phyloP scores from a whole-genome alignment of 495 filamentous ascomycete species.

The Neurospora sublineolata region DNA sequence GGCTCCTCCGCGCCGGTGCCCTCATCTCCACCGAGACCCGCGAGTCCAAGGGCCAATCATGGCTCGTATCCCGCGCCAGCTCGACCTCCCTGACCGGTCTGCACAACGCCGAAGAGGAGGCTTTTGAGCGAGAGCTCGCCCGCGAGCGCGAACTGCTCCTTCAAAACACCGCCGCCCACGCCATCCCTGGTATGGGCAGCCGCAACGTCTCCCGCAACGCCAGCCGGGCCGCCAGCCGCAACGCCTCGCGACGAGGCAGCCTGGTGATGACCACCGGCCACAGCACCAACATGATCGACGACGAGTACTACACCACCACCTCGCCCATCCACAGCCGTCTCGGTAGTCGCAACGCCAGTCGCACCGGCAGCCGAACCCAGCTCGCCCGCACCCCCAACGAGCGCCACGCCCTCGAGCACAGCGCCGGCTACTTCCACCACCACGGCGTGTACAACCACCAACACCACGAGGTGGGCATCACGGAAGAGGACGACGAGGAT shows the following conservation, averaged over 20 bases:
- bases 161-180: not conserved
- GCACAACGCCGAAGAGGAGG: conserved; percentile 36
- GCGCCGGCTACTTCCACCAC: conserved; percentile 38
- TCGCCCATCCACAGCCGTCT: conserved; percentile 29
- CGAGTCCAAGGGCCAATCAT: conserved; percentile 69
- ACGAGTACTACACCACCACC: conserved; percentile 22
- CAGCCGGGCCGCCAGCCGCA: conserved; percentile 9
- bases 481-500: conserved; percentile 12
- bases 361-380: conserved; percentile 29
- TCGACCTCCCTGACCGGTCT: conserved; percentile 55
- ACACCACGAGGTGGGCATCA: conserved; percentile 5
- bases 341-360: conserved; percentile 36
- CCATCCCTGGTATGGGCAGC: not conserved
- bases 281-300: conserved; percentile 18
- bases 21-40: conserved; percentile 56
- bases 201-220: not conserved
- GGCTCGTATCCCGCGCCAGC: conserved; percentile 61
- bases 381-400: conserved; percentile 5
- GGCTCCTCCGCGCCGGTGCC: conserved; percentile 64
- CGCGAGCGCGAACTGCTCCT: conserved; percentile 21
- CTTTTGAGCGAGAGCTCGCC: conserved; percentile 31
- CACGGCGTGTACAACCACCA: not conserved
- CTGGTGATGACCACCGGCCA: conserved; percentile 4
- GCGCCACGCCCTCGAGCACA: conserved; percentile 4
- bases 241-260: conserved; percentile 25